Evolutionary conservation across 164 flowering plant species (phyloP), one percentile per base, ranked within the genome.

Genomic region (Houttuynia cordata): DNA sequence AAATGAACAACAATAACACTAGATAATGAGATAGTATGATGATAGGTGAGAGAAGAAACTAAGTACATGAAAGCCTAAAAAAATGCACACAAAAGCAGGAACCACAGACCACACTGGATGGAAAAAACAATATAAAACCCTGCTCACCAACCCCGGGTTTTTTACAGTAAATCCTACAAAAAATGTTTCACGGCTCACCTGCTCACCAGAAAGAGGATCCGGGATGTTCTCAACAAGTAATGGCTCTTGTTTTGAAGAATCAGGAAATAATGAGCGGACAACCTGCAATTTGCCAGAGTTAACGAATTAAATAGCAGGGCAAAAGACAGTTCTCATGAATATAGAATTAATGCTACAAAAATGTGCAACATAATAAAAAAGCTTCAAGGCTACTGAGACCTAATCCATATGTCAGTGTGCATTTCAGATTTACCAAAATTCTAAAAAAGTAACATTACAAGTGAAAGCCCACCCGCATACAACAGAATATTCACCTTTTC

Each of bases 121-220:
- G 37, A 6, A 30, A 30, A 30, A 30, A 2, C 37, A 30, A 30
- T 30, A 30, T 30, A 6, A 2, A 30, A 2, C 37, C 37, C 37
- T 30, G 4, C 37, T 30, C 37, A 30, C 6, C 6, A 30, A 30
- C 4, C 6, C 37, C n/a, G n/a, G n/a, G n/a, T n/a, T n/a, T n/a
- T 6, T 30, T 6, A 30, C 37, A 30, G 12, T 12, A 45, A 45
- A 12, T 10, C 4, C 49, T 10, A 17, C 5, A 22, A 14, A n/a
- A n/a, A 18, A 57, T 37, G 41, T 24, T 21, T 58, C 20, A 45
- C 47, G 40, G 50, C 67, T 56, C 66, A 93, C 99, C 86, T 93
- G 99, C 69, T 94, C 99, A 63, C 97, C 97, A 24, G 95, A 88
- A 64, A 94, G 87, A 70, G 95, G 93, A 72, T 94, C 96, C 23